These are phyloP conservation scores for Corallochytrium limacisporum DNA, from an alignment of 78 protist species.

Conservation along the genomic window DNA sequence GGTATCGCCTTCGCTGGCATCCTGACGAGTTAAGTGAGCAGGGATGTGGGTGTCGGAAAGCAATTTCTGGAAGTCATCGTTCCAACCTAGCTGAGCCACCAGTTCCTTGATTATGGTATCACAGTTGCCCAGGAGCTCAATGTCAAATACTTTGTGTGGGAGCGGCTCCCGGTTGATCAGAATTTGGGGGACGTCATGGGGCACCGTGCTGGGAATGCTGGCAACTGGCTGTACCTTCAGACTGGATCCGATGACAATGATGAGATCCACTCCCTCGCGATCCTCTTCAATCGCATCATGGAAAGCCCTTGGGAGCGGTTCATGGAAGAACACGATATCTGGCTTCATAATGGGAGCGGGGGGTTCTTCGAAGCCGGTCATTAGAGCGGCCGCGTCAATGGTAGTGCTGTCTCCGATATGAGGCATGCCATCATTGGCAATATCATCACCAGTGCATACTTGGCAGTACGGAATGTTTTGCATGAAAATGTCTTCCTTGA, in stretches of 20 bases:
- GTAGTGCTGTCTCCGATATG: too few species aligned
- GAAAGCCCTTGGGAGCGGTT: neutral
- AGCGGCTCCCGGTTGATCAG: conserved; percentile 45
- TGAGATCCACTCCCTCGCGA: neutral
- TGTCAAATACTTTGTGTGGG: neutral
- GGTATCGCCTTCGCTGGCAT: too few species aligned
- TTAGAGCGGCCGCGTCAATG: too few species aligned
- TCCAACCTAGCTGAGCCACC: neutral
- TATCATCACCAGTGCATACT: neutral
- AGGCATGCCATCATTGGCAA: too few species aligned
- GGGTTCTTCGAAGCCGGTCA: too few species aligned
- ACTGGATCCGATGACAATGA: conserved; percentile 57
- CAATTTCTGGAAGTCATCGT: too few species aligned
- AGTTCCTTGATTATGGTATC: neutral
- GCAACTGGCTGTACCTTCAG: conserved; percentile 57
- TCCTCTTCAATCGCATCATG: neutral
- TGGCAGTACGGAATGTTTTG: neutral
- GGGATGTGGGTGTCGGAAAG: too few species aligned
- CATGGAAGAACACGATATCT: conserved; percentile 32
- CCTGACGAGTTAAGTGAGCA: too few species aligned
- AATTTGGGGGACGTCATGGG: conserved; percentile 5
- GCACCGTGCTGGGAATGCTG: neutral
- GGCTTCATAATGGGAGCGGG: conserved; percentile 12
- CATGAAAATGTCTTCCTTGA: neutral
- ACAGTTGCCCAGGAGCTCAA: neutral